Base-by-base conservation (phyloP, 305 asterid species). In the Solanum chacoense region DNA sequence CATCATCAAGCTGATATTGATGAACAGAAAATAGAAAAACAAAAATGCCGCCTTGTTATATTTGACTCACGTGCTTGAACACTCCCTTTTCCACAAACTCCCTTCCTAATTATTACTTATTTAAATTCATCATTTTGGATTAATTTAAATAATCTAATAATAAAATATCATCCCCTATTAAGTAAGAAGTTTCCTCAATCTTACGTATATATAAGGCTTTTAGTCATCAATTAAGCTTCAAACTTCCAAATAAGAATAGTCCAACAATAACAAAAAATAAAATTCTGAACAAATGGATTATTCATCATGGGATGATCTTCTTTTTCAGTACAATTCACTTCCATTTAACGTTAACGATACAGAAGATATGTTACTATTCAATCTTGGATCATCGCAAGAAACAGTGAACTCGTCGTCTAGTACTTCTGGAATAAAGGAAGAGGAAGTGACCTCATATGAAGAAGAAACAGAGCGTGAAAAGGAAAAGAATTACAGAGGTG, bases 331-430 rank as follows among this genome's bases (percentile, higher is more conserved):
- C 4, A 74, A 71, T 38, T 92, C 93, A 20, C 96, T 94, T 34
- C 97, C 98, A 1, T 96, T 96, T 86, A 94, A 96, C 79, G 72
- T 92, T 4, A 92, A 94, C 28, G 96, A 94, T 45, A 35, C 37
- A 35, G 90, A 94, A 84, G 97, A 96, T 76, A 95, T 94, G 97
- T 91, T 94, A 11, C 94, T 94, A 8, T 91, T 90, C 5, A 96
- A 96, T 11, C 91, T 93, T 4, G 93, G 90, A 28, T 72, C 94
- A 11, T 90, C 92, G 0, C 90, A 14, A 35, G 84, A 77, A 77
- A 36, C 85, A 14, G 3, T 12, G 16, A 80, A 80, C 13, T 26
- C 85, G 18, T 86, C 90, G 7, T 85, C 89, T 0, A 31, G 84
- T n/a, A n/a, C n/a, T n/a, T n/a, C n/a, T 0, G 28, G 85, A 1